phyloP scores from a whole-genome alignment of 2,329 filamentous ascomycete species.

The Sclerotinia sclerotiorum region DNA sequence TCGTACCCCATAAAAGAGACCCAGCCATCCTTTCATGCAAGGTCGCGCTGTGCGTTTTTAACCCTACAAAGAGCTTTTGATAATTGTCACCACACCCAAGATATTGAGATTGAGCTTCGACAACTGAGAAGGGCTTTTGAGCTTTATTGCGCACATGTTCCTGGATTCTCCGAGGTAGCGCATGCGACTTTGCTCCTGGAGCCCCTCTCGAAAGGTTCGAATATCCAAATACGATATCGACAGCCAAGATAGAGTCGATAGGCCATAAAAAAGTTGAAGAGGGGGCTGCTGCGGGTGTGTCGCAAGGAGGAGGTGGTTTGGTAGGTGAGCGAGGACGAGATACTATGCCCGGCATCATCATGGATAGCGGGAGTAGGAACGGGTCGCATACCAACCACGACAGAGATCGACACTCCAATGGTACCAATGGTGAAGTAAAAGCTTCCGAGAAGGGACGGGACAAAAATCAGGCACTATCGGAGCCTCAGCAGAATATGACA shows the following conservation, averaged over 20 bases:
- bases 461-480: constrained; percentile 35
- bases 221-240: constrained; percentile 25
- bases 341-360: constrained; percentile 56
- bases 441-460: constrained; percentile 43
- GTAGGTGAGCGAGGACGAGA: constrained; percentile 31
- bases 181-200: constrained; percentile 36
- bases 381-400: constrained; percentile 57
- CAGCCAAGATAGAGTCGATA: constrained; percentile 42
- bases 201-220: constrained; percentile 24
- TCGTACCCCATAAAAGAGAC: constrained; percentile 23
- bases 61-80: constrained; percentile 28
- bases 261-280: constrained; percentile 33
- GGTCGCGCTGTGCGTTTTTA: constrained; percentile 37
- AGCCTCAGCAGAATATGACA: constrained; percentile 37
- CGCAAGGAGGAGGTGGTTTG: constrained; percentile 34
- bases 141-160: constrained; percentile 37
- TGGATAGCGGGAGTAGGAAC: constrained; percentile 56
- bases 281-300: constrained; percentile 35
- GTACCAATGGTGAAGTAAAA: constrained; percentile 44
- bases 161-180: constrained; percentile 34
- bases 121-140: constrained; percentile 12
- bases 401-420: constrained; percentile 49
- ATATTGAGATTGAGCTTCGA: constrained; percentile 5
- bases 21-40: constrained; percentile 36
- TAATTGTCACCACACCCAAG: constrained; percentile 19